Base-by-base conservation (phyloP, 2,329 filamentous ascomycete genomes). In the Aschersonia sp. region DNA sequence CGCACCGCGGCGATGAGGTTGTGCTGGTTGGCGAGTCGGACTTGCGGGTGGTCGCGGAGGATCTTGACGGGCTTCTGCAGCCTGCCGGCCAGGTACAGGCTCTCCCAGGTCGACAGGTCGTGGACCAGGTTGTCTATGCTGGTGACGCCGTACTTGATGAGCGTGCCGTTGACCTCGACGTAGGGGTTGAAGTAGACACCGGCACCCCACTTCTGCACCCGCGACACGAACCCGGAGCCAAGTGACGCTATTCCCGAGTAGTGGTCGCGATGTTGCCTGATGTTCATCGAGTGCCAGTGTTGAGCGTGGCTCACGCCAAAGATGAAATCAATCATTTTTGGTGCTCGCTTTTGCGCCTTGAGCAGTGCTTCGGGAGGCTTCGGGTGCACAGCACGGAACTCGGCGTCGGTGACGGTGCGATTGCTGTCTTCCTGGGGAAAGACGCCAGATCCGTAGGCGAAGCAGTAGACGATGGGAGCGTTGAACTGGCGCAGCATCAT, bases 21-120 rank as follows among this genome's bases (percentile, higher is more conserved):
- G 63, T 94, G 83, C 65, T 98, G 92, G 64, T 98, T 97, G 5
- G 90, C 87, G 33, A 97, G 78, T 33, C 92, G 86, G 41, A 98
- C 88, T 45, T 82, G 82, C 1, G 92, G 87, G 58, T 98, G 87
- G 62, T 98, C 92, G 46, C 89, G 83, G 14, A 98, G 76, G 55
- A 98, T 97, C 70, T 98, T 97, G 65, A 95, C 92, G 1, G 92
- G 92, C 63, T 98, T 98, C 54, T 98, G 92, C 46, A 98, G 74
- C 35, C 92, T 85, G 4, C 92, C 92, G 5, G 94, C 92, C n/a
- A 98, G 77, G 64, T 98, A 98, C 30, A 98, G 72, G 0, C 87
- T 95, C 52, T 95, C 82, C 92, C 92, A 98, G 50, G 88, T 80
- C 32, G 80, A 84, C 30, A 98, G 75, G 61, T 98, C 92, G 42